Evolutionary conservation across 2,329 filamentous ascomycete genomes (phyloP), one percentile per base, ranked within the genome.

Genomic region (Neonectria punicea): DNA sequence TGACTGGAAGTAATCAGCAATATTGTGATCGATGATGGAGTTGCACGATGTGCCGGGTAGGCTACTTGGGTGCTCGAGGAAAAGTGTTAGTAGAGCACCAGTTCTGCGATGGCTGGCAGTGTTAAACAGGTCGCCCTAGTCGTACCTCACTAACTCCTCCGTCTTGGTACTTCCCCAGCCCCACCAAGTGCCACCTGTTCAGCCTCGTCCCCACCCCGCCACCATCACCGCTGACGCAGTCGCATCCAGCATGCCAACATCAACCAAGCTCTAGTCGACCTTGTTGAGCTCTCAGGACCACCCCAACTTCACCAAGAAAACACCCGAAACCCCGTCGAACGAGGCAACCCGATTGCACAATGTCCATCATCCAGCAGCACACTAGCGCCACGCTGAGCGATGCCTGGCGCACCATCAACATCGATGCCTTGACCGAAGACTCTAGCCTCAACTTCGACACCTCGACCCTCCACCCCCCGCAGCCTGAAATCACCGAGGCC

Each of bases 371-470:
- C 72, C 89, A 90, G 77, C 87, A 90, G 78, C 86, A 89, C 80
- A 87, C 85, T 55, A 80, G 83, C 64, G 85, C 86, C 61, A 84
- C 88, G 72, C 84, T 91, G 60, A 82, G 82, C 80, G 89, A 91
- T 72, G 86, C 87, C 76, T 91, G 89, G 89, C 93, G 94, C 80
- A 97, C 93, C 71, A 96, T 98, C 86, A 93, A 98, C 86, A 92
- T 98, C 80, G 94, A 98, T 79, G 90, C 91, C 73, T 87, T 97
- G 74, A 92, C 96, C 80, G 93, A 94, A 65, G 94, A 98, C 81
- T 96, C 93, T 74, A 89, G 92, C 71, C 84, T 89, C 81, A 98
- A 98, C 87, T 98, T 98, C 83, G 93, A 97, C 81, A 89, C 93
- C 68, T 88, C 91, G 65, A 93, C 93, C 18, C 89, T 98, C 73